Percentiles rank a stretch among this genome's conserved stretches.
Evolutionary conservation across 2,329 filamentous ascomycete genomes (phyloP).

Genomic region (Colletotrichum sojae): DNA sequence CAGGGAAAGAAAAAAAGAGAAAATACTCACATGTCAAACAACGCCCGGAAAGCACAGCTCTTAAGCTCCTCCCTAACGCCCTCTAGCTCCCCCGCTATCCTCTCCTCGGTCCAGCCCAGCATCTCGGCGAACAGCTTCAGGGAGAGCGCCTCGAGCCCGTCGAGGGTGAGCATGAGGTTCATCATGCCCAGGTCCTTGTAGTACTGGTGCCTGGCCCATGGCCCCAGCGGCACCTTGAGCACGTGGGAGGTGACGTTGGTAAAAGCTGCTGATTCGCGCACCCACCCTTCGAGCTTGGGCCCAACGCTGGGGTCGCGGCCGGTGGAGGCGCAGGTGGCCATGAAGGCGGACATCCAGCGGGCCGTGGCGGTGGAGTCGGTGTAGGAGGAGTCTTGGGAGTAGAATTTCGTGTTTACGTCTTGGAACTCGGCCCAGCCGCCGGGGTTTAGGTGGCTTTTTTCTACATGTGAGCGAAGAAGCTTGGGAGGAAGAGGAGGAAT

Average conservation of each 20-base stretch:
- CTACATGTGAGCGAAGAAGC: too few relatives aligned
- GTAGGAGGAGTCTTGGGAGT: constrained; percentile 45
- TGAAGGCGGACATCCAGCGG: constrained; percentile 43
- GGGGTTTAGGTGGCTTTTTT: constrained; percentile 50
- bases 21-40: constrained; percentile 44
- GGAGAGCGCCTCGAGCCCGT: constrained; percentile 45
- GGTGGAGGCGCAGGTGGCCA: constrained; percentile 43
- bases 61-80: constrained; percentile 49
- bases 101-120: constrained; percentile 45
- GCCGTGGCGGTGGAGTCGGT: constrained; percentile 21
- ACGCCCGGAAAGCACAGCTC: constrained; percentile 45
- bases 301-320: constrained; percentile 51
- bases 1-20: too few relatives aligned
- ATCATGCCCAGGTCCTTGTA: constrained; percentile 50
- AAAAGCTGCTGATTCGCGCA: constrained; percentile 52
- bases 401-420: constrained; percentile 43
- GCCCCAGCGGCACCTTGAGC: constrained; percentile 51
- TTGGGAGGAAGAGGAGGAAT: background rate
- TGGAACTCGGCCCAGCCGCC: constrained; percentile 51
- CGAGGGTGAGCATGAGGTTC: constrained; percentile 39
- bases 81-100: constrained; percentile 47
- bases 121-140: constrained; percentile 48
- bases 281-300: constrained; percentile 48
- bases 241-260: constrained; percentile 48
- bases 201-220: constrained; percentile 53